Conservation (phyloP, 1,284 basidiomycete species). For the Kwoniella shivajii region DNA sequence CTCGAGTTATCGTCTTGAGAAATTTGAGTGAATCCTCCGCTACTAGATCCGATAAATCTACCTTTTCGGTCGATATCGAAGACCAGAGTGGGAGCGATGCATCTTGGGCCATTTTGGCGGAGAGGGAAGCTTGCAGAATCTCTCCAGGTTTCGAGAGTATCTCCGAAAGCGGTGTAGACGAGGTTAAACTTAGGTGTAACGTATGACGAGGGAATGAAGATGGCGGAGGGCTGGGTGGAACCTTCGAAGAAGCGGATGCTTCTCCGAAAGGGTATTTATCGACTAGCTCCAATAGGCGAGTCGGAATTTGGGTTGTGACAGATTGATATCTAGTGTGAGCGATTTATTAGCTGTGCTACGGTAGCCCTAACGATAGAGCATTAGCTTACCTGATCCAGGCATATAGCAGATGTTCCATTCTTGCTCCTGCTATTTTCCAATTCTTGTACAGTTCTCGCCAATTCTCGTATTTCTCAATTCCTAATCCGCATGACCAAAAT, state of each 20-base stretch:
- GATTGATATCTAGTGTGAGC: conserved; percentile 32
- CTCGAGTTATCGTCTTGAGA: conserved; percentile 15
- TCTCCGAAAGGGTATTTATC: conserved; percentile 43
- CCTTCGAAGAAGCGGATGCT: conserved; percentile 28
- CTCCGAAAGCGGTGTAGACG: neutral
- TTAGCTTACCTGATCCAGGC: conserved; percentile 43
- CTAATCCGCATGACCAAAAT: conserved; percentile 39
- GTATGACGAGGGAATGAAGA: conserved; percentile 36
- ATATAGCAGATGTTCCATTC: conserved; percentile 43
- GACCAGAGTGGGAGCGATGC: conserved; percentile 10
- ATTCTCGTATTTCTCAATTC: conserved; percentile 1
- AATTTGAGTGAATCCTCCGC: conserved; percentile 24
- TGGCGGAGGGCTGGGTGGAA: conserved; percentile 33
- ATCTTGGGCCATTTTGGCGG: neutral
- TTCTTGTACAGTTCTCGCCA: conserved; percentile 41
- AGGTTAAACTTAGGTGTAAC: conserved; percentile 26
- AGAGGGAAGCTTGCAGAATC: conserved; percentile 2
- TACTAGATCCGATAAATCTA: conserved; percentile 10
- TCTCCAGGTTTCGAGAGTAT: neutral
- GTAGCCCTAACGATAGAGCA: too few relatives aligned
- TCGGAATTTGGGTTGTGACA: conserved; percentile 36
- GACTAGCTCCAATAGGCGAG: conserved; percentile 37
- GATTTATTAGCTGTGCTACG: neutral
- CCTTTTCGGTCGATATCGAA: neutral
- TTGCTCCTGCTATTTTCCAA: conserved; percentile 38